Base-by-base conservation (phyloP, 495 filamentous ascomycete species). In the Talaromyces trachyspermus region DNA sequence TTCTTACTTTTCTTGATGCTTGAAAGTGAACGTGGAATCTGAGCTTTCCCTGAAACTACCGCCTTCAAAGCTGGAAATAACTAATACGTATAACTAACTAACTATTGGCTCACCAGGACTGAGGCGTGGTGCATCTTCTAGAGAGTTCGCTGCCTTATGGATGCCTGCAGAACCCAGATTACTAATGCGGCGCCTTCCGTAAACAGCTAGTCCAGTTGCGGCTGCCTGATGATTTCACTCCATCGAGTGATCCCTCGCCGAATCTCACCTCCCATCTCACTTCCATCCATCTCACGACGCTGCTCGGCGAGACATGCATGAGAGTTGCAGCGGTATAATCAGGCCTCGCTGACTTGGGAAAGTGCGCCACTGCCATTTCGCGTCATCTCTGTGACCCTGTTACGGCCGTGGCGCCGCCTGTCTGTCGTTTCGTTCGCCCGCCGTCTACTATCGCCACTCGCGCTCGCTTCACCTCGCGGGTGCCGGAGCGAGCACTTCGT, bases 291-390 rank as follows among this genome's bases (percentile, higher is more conserved):
- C 19, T 24, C 32, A 17, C 44, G 24, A 19, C 23, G 14, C 30
- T 35, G 27, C 30, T 25, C 44, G 37, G 44, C 44, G 30, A 46
- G 44, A 46, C 29, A 46, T 46, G 44, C 24, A 18, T 36, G 44
- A 46, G 44, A 33, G 18, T 15, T 32, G 44, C 44, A 46, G 37
- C 20, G 15, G 20, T 20, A 46, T 36, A 35, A 36, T 12, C 29
- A 36, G 44, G 44, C 44, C 44, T 36, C 44, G 44, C 32, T 46
- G 44, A 46, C 29, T 46, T 46, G 39, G 39, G 26, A 32, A 37
- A 32, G 44, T 37, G 44, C 44, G 44, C 30, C 27, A 46, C 44
- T 36, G 11, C 44, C 44, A 17, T 45, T 36, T 36, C 30, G 44
- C 44, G 44, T 42, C 23, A 8, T 24, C 26, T 46, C 25, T 33